These are phyloP conservation scores for Dactylellina sp. DNA, from an alignment of 2,329 filamentous ascomycete species.

Conservation along the genomic window DNA sequence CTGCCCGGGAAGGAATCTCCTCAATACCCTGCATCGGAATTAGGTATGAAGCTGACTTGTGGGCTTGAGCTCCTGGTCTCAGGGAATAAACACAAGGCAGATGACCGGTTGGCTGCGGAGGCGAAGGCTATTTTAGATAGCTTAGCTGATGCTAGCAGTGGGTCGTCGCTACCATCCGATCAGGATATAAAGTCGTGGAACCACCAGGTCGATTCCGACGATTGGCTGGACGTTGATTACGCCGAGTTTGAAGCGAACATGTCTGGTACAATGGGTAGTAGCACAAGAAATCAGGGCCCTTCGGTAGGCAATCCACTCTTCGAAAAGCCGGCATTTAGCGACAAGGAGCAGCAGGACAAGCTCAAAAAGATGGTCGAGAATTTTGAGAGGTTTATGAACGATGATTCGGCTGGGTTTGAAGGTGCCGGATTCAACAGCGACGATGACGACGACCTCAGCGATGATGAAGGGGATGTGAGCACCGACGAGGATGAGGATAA, in stretches of 20 bases:
- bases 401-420: slow-evolving; percentile 79
- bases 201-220: slow-evolving; percentile 80
- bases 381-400: slow-evolving; percentile 89
- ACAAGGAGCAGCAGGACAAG: slow-evolving; percentile 77
- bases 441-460: slow-evolving; percentile 66
- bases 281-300: slow-evolving; percentile 43
- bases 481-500: slow-evolving; percentile 69
- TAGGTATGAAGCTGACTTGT: slow-evolving; percentile 89
- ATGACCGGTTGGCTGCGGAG: slow-evolving; percentile 55
- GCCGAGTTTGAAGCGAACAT: slow-evolving; percentile 88
- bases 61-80: slow-evolving; percentile 89
- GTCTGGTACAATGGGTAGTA: slow-evolving; percentile 65
- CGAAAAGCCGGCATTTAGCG: slow-evolving; percentile 70
- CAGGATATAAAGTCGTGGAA: slow-evolving; percentile 79
- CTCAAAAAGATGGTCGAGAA: slow-evolving; percentile 89
- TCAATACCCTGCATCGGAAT: slow-evolving; percentile 65
- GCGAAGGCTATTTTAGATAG: slow-evolving; percentile 47
- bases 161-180: slow-evolving; percentile 73
- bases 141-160: slow-evolving; percentile 10
- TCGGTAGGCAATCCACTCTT: slow-evolving; percentile 55
- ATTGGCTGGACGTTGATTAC: slow-evolving; percentile 92
- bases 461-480: slow-evolving; percentile 67
- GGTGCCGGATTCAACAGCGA: slow-evolving; percentile 75
- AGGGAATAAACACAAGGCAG: slow-evolving; percentile 71
- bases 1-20: slow-evolving; percentile 53